Evolutionary conservation across 129 eudicot genomes (phyloP).

Genomic region (Silybum marianum): DNA sequence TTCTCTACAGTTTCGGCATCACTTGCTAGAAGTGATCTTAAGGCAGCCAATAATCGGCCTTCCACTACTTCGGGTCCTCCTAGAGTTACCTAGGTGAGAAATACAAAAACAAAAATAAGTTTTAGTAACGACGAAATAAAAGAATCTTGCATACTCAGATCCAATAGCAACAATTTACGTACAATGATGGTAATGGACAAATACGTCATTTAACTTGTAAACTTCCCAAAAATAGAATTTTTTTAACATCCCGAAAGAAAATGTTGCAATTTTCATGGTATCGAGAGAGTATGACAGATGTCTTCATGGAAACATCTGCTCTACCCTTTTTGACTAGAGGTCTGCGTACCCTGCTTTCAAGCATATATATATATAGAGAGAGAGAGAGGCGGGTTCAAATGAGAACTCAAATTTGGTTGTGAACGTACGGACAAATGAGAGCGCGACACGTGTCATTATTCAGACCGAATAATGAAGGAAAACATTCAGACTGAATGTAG

Average conservation of each 20-base stretch:
- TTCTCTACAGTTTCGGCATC: conserved; percentile 57
- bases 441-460: too few relatives aligned
- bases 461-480: too few relatives aligned
- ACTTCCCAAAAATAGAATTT: too few relatives aligned
- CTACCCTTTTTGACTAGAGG: neutral
- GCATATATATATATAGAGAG: neutral
- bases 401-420: too few relatives aligned
- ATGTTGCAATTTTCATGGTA: too few relatives aligned
- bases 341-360: neutral
- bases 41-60: conserved; percentile 83
- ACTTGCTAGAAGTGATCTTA: conserved; percentile 60
- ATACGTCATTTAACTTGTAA: neutral
- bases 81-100: conserved; percentile 55
- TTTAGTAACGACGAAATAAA: neutral
- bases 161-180: neutral
- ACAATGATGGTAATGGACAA: neutral
- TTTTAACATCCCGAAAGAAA: too few relatives aligned
- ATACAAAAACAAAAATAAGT: neutral
- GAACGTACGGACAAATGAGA: too few relatives aligned
- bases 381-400: too few relatives aligned
- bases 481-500: too few relatives aligned
- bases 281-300: too few relatives aligned
- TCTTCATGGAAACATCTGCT: neutral
- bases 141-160: neutral
- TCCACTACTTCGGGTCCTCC: conserved; percentile 88